These are phyloP conservation scores for Conringia planisiliqua DNA, from an alignment of 345 rosid genomes.

Conservation along the genomic window DNA sequence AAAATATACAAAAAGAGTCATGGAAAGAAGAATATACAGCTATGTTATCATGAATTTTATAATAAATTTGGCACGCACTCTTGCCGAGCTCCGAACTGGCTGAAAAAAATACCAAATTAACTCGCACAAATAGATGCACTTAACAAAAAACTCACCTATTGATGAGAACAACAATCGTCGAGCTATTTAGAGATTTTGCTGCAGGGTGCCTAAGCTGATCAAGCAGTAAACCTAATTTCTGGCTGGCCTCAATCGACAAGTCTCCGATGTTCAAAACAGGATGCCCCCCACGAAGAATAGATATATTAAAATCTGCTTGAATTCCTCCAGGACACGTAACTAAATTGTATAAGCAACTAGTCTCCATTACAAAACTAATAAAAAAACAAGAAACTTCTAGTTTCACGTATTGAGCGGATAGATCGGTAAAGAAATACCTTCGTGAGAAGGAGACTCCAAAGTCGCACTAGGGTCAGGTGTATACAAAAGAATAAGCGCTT, in stretches of 20 bases:
- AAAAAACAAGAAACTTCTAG: neutral
- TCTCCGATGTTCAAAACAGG: slow-evolving; percentile 82
- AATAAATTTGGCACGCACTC: neutral
- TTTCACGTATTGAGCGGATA: slow-evolving; percentile 7
- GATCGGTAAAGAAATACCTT: slow-evolving; percentile 44
- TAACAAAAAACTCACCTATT: slow-evolving; percentile 47
- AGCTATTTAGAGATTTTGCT: slow-evolving; percentile 67
- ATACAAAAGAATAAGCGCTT: slow-evolving; percentile 81
- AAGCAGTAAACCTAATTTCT: slow-evolving; percentile 71
- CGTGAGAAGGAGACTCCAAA: slow-evolving; percentile 51
- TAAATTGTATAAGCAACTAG: slow-evolving; percentile 27
- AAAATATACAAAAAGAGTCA: neutral
- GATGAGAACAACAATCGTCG: slow-evolving; percentile 66
- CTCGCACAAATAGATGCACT: neutral
- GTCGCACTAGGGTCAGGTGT: slow-evolving; percentile 78
- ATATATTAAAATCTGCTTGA: slow-evolving; percentile 60
- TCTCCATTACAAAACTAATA: neutral
- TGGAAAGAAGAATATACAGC: neutral
- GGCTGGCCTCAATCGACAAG: slow-evolving; percentile 87
- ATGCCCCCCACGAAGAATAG: slow-evolving; percentile 88
- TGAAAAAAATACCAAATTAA: slow-evolving; percentile 8
- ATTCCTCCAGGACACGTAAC: slow-evolving; percentile 33
- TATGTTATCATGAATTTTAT: neutral
- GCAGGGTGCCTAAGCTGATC: slow-evolving; percentile 91
- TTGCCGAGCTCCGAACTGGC: neutral